Conservation (phyloP, 495 filamentous ascomycete species). For the Clohesyomyces aquaticus region DNA sequence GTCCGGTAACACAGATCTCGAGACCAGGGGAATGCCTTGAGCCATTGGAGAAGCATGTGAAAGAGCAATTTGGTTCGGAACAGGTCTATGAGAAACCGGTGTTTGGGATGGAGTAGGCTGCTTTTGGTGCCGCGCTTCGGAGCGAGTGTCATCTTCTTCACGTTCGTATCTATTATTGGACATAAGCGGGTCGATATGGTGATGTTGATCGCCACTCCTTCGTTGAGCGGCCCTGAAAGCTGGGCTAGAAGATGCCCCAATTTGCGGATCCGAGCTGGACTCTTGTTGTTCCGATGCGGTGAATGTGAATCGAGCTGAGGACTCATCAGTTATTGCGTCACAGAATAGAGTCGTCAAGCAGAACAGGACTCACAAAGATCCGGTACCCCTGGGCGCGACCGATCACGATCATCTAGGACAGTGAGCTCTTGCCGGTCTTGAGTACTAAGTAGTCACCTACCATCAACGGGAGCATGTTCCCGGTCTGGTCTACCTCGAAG, state of each 20-base stretch:
- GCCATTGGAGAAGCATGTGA: slow-evolving; percentile 53
- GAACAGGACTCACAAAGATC: slow-evolving; percentile 4
- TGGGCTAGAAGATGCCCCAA: slow-evolving; percentile 43
- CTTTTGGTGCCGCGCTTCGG: background rate
- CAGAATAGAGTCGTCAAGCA: no score
- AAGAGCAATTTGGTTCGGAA: slow-evolving; percentile 34
- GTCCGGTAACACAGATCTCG: slow-evolving; percentile 75
- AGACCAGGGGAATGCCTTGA: slow-evolving; percentile 74
- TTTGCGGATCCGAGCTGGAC: slow-evolving; percentile 32
- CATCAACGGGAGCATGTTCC: background rate
- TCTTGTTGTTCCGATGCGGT: slow-evolving; percentile 13
- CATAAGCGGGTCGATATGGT: background rate
- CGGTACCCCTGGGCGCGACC: background rate
- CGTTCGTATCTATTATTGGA: background rate
- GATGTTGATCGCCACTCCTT: slow-evolving; percentile 12
- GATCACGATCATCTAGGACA: background rate
- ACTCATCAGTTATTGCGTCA: no score
- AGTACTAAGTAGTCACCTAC: background rate
- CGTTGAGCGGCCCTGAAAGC: slow-evolving; percentile 45
- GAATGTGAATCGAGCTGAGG: slow-evolving; percentile 27
- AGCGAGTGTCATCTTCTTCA: background rate
- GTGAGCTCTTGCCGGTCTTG: background rate
- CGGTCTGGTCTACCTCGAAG: background rate
- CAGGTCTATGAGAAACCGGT: background rate
- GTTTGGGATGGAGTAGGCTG: background rate